phyloP scores from a whole-genome alignment of 805 yeast genomes.

The Saccharomycopsis babjevae region DNA sequence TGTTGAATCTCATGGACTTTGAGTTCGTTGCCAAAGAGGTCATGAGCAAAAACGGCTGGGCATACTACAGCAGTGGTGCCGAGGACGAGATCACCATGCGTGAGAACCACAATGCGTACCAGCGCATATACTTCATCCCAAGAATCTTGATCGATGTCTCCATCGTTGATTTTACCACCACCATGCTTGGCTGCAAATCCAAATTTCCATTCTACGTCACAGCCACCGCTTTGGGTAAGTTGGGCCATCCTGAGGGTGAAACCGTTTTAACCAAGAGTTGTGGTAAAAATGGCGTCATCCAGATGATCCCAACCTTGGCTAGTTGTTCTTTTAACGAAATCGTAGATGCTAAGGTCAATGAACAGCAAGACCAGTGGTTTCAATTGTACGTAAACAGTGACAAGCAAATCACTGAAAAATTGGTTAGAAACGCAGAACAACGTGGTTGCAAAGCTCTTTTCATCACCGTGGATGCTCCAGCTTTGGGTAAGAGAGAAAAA shows the following conservation, averaged over 20 bases:
- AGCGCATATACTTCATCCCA: slow-evolving; percentile 81
- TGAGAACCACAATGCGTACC: slow-evolving; percentile 86
- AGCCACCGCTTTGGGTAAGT: slow-evolving; percentile 86
- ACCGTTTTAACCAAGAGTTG: slow-evolving; percentile 78
- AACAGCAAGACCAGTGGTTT: slow-evolving; percentile 70
- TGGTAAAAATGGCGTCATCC: slow-evolving; percentile 57
- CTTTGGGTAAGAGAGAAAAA: slow-evolving; percentile 83
- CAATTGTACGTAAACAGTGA: slow-evolving; percentile 80
- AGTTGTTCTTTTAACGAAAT: slow-evolving; percentile 84
- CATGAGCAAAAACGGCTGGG: slow-evolving; percentile 77
- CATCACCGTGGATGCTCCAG: slow-evolving; percentile 89
- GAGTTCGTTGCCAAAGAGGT: slow-evolving; percentile 78
- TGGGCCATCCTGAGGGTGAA: slow-evolving; percentile 94
- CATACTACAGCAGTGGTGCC: slow-evolving; percentile 83
- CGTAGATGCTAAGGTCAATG: slow-evolving; percentile 59
- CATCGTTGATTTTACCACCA: slow-evolving; percentile 29
- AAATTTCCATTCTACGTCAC: slow-evolving; percentile 78
- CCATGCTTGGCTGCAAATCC: slow-evolving; percentile 61
- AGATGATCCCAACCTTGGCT: slow-evolving; percentile 90
- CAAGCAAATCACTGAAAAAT: slow-evolving; percentile 47
- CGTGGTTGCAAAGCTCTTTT: slow-evolving; percentile 75
- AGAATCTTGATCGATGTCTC: slow-evolving; percentile 70
- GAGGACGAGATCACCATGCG: slow-evolving; percentile 88
- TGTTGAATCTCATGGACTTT: slow-evolving; percentile 76
- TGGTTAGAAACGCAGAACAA: slow-evolving; percentile 62